These are phyloP conservation scores for Arxiozyma bovina DNA, from an alignment of 1,139 yeast genomes.

Conservation along the genomic window DNA sequence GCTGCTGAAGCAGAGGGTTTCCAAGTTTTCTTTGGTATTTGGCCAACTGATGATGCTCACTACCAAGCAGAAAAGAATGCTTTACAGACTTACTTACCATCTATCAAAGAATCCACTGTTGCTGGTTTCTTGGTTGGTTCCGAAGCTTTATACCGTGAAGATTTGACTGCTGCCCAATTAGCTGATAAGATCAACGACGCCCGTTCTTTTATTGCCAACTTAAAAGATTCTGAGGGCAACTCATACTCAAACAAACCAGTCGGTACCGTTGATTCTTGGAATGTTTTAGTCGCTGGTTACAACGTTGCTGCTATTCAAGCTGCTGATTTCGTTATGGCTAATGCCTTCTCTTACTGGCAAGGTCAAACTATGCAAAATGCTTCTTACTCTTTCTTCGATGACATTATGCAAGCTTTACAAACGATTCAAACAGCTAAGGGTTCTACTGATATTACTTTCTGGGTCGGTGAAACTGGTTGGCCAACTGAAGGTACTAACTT, in stretches of 20 bases:
- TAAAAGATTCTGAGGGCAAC: constrained; percentile 73
- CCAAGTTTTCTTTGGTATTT: constrained; percentile 68
- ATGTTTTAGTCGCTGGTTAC: constrained; percentile 72
- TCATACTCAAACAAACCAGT: constrained; percentile 65
- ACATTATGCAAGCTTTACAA: constrained; percentile 92
- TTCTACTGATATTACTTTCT: constrained; percentile 70
- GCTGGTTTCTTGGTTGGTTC: constrained; percentile 80
- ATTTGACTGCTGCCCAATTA: constrained; percentile 59
- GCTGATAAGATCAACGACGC: constrained; percentile 55
- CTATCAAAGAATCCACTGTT: constrained; percentile 55
- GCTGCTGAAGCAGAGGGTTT: constrained; percentile 74
- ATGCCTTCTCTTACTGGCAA: constrained; percentile 98
- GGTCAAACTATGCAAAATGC: constrained; percentile 79
- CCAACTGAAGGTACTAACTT: constrained; percentile 79
- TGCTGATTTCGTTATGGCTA: constrained; percentile 77
- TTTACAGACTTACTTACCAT: constrained; percentile 58
- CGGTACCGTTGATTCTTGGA: constrained; percentile 96
- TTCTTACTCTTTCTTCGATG: constrained; percentile 85
- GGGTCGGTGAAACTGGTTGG: constrained; percentile 99
- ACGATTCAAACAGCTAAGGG: constrained; percentile 78
- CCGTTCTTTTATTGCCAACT: constrained; percentile 46
- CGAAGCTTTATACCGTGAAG: constrained; percentile 83
- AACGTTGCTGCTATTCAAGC: constrained; percentile 63
- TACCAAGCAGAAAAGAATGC: constrained; percentile 64
- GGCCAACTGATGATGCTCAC: constrained; percentile 82